A percentile compares a stretch with the other conserved stretches of the same genome.
Evolutionary conservation across 169 alveolate species (phyloP).

Genomic region (Eimeria falciformis): DNA sequence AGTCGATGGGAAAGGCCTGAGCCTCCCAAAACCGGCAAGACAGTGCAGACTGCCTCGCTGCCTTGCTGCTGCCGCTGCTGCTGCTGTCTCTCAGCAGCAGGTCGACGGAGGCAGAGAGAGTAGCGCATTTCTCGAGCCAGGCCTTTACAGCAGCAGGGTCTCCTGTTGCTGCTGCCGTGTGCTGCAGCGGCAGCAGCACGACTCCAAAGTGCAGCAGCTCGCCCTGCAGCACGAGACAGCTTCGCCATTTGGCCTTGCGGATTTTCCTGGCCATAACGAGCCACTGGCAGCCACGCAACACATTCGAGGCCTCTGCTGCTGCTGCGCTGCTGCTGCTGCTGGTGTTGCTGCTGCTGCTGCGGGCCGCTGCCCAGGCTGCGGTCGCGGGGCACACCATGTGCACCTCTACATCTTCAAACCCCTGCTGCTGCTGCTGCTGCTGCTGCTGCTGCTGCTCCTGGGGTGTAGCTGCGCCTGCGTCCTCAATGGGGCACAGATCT

Average conservation of each 20-base stretch:
- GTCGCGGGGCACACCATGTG: neutral
- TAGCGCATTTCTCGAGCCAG: constrained; percentile 26
- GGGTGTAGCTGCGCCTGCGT: too few relatives aligned
- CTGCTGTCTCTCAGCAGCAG: constrained; percentile 30
- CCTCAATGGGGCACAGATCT: too few relatives aligned
- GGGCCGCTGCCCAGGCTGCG: neutral
- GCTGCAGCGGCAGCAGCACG: constrained; percentile 20
- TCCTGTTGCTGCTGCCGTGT: neutral
- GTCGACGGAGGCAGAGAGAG: constrained; percentile 27
- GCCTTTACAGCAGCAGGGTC: neutral
- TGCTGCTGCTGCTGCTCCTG: too few relatives aligned
- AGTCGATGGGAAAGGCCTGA: constrained; percentile 62
- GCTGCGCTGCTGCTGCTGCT: neutral
- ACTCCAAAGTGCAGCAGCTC: constrained; percentile 46
- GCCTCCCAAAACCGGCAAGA: constrained; percentile 71
- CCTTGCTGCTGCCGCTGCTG: neutral
- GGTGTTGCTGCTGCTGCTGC: neutral
- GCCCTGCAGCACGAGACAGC: constrained; percentile 42
- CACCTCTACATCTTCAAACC: neutral
- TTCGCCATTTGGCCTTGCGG: neutral
- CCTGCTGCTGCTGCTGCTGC: neutral
- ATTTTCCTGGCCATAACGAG: neutral
- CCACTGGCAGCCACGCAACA: neutral
- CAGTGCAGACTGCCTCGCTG: constrained; percentile 34
- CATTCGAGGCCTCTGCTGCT: neutral